Evolutionary conservation across 495 filamentous ascomycete genomes (phyloP), one percentile per base, ranked within the genome.

Genomic region (Astrocystis sublimbata): DNA sequence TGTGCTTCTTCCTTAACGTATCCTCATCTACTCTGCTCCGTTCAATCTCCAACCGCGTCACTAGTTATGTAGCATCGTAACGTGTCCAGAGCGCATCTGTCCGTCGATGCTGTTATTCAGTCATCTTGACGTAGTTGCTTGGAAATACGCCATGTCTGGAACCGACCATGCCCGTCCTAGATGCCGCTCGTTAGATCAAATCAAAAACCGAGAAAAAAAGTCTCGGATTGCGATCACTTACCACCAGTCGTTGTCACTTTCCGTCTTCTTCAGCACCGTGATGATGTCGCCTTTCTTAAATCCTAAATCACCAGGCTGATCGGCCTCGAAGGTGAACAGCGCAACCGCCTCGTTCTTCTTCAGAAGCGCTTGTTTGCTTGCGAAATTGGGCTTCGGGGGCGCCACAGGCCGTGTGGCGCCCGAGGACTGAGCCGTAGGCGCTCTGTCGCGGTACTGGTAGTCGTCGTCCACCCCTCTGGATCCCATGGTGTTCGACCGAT

Each of bases 201-300:
- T 7, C 8, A n/a, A n/a, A 2, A 42, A n/a, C 28, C 10, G 21
- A 6, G n/a, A n/a, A n/a, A n/a, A n/a, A n/a, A n/a, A 38, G 23
- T 23, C 2, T 28, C 19, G 1, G 6, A 12, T 21, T 26, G 5
- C 9, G 35, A 7, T 10, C 8, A 80, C 82, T 69, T 78, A 91
- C 92, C 92, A 97, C 85, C 93, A 96, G 73, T 96, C 92, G 9
- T 86, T 88, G 62, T 89, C 89, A 64, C 85, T 92, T 0, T 98
- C 91, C n/a, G 94, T 97, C 71, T 90, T 89, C 79, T 98, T 98
- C 19, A 93, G 75, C 58, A 98, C 94, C n/a, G 93, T 97, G 65
- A 98, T 97, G 51, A 98, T 77, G 35, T 98, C 94, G 19, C 94
- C 94, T 80, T 98, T 98, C 81, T 96, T 96, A 81, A 98, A 98